Evolutionary conservation across 2,329 filamentous ascomycete genomes (phyloP).

Genomic region (Nemania serpens): DNA sequence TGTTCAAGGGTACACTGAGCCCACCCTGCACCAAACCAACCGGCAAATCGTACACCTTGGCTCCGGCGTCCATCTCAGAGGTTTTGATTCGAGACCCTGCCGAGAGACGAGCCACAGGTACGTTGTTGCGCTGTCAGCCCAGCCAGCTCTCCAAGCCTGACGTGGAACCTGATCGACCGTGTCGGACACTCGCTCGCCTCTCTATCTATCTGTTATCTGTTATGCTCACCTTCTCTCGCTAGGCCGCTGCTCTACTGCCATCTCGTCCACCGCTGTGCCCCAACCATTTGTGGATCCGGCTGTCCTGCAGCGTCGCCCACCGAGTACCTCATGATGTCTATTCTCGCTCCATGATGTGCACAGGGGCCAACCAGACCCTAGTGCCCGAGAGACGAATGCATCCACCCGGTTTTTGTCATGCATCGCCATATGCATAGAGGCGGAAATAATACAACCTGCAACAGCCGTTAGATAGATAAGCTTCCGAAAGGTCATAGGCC

Average conservation of each 20-base stretch:
- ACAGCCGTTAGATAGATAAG: neutral
- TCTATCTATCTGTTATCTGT: neutral
- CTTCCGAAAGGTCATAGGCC: neutral
- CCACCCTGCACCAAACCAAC: slow-evolving; percentile 29
- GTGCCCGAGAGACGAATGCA: slow-evolving; percentile 1
- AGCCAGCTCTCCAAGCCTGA: neutral
- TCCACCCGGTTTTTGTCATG: neutral
- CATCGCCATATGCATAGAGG: neutral
- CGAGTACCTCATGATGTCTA: neutral
- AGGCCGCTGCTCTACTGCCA: slow-evolving; percentile 34
- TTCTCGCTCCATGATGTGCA: slow-evolving; percentile 3
- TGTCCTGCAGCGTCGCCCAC: slow-evolving; percentile 34
- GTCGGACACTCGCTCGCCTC: neutral
- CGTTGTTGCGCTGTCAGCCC: slow-evolving; percentile 13
- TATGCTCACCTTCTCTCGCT: neutral
- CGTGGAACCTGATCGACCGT: neutral
- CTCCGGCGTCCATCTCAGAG: slow-evolving; percentile 33
- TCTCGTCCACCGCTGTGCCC: slow-evolving; percentile 38
- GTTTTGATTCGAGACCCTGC: slow-evolving; percentile 31
- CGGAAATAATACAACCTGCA: neutral
- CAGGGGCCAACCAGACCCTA: neutral
- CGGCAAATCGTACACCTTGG: slow-evolving; percentile 36
- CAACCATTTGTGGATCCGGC: slow-evolving; percentile 43
- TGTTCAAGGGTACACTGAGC: slow-evolving; percentile 35
- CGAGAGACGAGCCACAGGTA: slow-evolving; percentile 28